phyloP scores from a whole-genome alignment of 306 rosid genomes.

The Quercus bicolor region DNA sequence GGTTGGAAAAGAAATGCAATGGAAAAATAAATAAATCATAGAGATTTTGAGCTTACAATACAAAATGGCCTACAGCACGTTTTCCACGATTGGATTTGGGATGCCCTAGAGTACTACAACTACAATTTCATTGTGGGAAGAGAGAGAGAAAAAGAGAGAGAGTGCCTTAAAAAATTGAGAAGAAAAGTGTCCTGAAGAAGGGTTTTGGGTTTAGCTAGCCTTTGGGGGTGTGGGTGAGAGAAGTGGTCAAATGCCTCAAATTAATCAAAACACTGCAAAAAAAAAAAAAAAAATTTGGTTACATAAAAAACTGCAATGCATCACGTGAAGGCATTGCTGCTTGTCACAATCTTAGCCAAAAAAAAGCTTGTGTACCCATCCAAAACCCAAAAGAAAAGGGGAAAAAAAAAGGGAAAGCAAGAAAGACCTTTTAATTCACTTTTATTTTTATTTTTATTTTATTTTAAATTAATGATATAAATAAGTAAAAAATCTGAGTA shows the following conservation, averaged over 20 bases:
- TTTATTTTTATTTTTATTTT: not conserved
- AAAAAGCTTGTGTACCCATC: conserved; percentile 38
- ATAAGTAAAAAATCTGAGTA: no score
- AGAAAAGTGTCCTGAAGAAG: not conserved
- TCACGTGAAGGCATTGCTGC: conserved; percentile 52
- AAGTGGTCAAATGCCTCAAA: conserved; percentile 31
- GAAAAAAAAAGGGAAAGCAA: conserved; percentile 6
- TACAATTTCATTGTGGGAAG: not conserved
- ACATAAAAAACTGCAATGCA: conserved; percentile 40
- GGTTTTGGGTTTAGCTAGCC: not conserved
- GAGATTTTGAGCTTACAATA: not conserved
- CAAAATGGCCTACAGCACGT: not conserved
- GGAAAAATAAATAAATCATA: not conserved
- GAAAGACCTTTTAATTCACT: conserved; percentile 25
- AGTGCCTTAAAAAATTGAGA: not conserved
- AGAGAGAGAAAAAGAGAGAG: not conserved
- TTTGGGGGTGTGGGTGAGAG: conserved; percentile 1
- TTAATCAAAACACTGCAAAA: conserved; percentile 6
- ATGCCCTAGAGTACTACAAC: not conserved
- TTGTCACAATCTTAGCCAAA: conserved; percentile 47
- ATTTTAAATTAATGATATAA: no score
- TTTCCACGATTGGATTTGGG: not conserved
- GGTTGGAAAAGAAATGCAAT: not conserved
- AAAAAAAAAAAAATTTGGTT: not conserved
- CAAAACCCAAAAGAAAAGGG: conserved; percentile 30